phyloP scores from a whole-genome alignment of 2,329 filamentous ascomycete genomes.

The Aspergillus piperis region DNA sequence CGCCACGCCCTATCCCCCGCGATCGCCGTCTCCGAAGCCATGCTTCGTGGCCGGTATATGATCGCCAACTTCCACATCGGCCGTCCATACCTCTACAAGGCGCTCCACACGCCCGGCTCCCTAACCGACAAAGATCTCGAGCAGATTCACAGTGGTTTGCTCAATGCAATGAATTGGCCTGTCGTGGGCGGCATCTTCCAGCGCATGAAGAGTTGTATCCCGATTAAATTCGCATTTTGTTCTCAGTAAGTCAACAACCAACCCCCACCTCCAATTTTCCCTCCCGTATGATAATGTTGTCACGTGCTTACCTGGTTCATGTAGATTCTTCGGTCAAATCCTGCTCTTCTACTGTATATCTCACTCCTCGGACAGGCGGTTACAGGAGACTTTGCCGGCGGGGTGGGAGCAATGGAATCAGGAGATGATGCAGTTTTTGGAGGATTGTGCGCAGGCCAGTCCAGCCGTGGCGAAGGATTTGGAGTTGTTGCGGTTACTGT shows the following conservation, averaged over 20 bases:
- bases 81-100: constrained; percentile 46
- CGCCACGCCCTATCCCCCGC: constrained; percentile 35
- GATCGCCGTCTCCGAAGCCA: constrained; percentile 39
- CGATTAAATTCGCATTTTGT: constrained; percentile 46
- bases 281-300: too few species aligned
- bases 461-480: constrained; percentile 44
- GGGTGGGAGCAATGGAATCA: constrained; percentile 46
- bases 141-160: constrained; percentile 41
- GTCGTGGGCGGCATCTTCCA: constrained; percentile 41
- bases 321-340: constrained; percentile 46
- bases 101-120: constrained; percentile 39
- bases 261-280: too few species aligned
- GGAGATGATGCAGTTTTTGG: constrained; percentile 44
- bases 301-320: not conserved
- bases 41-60: constrained; percentile 40
- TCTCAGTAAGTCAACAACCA: constrained; percentile 33
- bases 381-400: constrained; percentile 38
- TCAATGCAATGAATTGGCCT: constrained; percentile 47
- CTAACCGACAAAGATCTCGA: constrained; percentile 44
- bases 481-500: constrained; percentile 38
- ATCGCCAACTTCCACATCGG: constrained; percentile 46
- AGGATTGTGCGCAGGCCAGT: constrained; percentile 40
- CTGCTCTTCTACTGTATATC: constrained; percentile 46
- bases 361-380: constrained; percentile 36
- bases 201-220: constrained; percentile 46